Conservation (phyloP, 2,329 filamentous ascomycete genomes). For the Fusarium sp. region DNA sequence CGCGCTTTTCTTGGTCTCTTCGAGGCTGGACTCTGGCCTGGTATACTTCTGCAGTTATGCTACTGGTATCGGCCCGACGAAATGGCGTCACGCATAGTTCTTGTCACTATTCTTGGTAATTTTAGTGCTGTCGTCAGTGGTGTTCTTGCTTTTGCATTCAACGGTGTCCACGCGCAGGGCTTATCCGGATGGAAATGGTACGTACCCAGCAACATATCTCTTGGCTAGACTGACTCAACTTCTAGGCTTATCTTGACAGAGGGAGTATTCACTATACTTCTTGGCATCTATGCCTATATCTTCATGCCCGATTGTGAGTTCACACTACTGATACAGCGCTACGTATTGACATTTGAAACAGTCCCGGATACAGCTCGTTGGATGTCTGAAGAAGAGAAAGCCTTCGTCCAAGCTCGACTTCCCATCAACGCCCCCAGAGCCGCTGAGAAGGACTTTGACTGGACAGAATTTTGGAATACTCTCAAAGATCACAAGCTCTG, state of each 20-base stretch:
- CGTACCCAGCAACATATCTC: rapidly evolving
- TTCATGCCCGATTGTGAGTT: neutral
- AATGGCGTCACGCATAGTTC: neutral
- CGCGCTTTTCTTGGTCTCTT: neutral
- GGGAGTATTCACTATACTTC: neutral
- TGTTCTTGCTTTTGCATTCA: neutral
- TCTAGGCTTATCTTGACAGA: neutral
- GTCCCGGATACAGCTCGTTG: neutral
- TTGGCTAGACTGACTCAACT: neutral
- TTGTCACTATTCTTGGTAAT: neutral
- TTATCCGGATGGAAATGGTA: neutral
- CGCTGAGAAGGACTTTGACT: neutral
- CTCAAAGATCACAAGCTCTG: neutral
- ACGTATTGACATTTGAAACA: neutral
- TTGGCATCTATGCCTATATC: rapidly evolving
- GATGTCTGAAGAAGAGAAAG: neutral
- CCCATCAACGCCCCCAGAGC: neutral
- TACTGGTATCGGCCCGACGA: neutral
- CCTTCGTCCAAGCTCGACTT: neutral
- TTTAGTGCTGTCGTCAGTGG: neutral
- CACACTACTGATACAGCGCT: rapidly evolving
- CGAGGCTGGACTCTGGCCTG: neutral
- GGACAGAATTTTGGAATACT: neutral
- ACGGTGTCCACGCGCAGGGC: neutral
- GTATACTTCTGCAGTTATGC: neutral